Percentiles rank a stretch among this genome's conserved stretches.
These are phyloP conservation scores for Pleurotus platypus DNA, from an alignment of 768 basidiomycete species.

Conservation along the genomic window DNA sequence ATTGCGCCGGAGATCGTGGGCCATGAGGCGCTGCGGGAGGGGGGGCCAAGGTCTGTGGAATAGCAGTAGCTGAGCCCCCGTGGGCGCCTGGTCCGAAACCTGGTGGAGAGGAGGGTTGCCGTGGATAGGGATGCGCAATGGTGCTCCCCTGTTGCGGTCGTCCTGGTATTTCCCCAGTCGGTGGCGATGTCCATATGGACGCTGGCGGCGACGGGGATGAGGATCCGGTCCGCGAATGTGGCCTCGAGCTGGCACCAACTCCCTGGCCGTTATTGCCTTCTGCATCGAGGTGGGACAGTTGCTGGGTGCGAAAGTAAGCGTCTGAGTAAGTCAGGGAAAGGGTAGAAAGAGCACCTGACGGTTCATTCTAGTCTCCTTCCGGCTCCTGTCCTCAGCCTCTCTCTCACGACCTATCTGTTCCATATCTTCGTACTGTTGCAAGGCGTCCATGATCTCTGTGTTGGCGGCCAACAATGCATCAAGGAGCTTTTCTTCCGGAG, in stretches of 20 bases:
- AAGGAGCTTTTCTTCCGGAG: constrained; percentile 73
- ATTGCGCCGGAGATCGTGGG: constrained; percentile 58
- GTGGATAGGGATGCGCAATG: constrained; percentile 11
- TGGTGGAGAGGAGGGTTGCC: constrained; percentile 16
- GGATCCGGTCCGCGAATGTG: constrained; percentile 41
- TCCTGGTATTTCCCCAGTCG: constrained; percentile 17
- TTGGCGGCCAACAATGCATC: constrained; percentile 73
- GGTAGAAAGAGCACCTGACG: constrained; percentile 35
- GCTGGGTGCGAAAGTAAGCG: constrained; percentile 8
- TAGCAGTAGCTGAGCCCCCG: constrained; percentile 12
- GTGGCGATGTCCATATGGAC: constrained; percentile 16
- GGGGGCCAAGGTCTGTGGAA: constrained; percentile 43
- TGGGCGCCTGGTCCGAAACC: constrained; percentile 7
- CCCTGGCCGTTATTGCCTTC: constrained; percentile 27
- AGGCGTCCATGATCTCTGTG: constrained; percentile 61
- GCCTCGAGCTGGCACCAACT: constrained; percentile 23
- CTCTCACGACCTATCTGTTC: constrained; percentile 63
- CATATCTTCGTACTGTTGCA: constrained; percentile 77
- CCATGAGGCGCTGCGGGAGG: constrained; percentile 70
- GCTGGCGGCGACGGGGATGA: constrained; percentile 37
- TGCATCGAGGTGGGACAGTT: constrained; percentile 35
- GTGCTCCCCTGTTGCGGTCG: not conserved
- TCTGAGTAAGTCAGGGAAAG: not conserved
- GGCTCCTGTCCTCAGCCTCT: constrained; percentile 66
- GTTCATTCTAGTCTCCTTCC: constrained; percentile 63